Evolutionary conservation across 2,329 filamentous ascomycete genomes (phyloP), one percentile per base, ranked within the genome.

Genomic region (Neobulgaria alba): DNA sequence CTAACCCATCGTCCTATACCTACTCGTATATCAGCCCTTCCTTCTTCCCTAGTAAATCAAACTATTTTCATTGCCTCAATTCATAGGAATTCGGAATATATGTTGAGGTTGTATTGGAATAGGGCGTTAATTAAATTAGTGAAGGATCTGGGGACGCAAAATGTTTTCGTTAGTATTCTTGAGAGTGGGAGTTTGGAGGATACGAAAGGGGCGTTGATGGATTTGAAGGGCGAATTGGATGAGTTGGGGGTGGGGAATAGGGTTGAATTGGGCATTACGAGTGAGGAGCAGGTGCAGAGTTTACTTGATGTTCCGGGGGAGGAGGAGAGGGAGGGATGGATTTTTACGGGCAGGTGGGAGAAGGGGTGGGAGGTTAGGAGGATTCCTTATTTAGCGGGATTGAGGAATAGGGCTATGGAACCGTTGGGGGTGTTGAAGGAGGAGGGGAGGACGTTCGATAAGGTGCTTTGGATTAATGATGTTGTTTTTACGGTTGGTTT

Each of bases 171-270:
- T 30, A 77, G 74, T 45, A 69, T 85, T 20, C 72, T 75, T 43
- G 82, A 86, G 58, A 81, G 76, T 51, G 81, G 81, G 4, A 82
- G 77, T 55, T 78, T 72, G 64, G 82, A 86, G 56, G 67, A 78
- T 43, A 83, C 75, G 14, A 85, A 85, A 58, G 69, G 64, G 12
- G 73, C 72, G 5, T 61, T 87, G 48, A 61, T 58, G 16, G 66
- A 72, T 17, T 63, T 87, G 19, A 77, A 82, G 42, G 50, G 46
- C 1, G 60, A 71, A 40, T 62, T 85, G 8, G 72, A 67, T 7
- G 56, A 57, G 10, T 51, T 75, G 12, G 68, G 71, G 1, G 72
- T 84, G 2, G 32, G 42, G 20, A 48, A 46, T 35, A 47, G 31
- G 16, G 49, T 56, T 35, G 37, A 41, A 3, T 29, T 54, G 16